Conservation (phyloP, 164 flowering plant species). For the Piper longum region DNA sequence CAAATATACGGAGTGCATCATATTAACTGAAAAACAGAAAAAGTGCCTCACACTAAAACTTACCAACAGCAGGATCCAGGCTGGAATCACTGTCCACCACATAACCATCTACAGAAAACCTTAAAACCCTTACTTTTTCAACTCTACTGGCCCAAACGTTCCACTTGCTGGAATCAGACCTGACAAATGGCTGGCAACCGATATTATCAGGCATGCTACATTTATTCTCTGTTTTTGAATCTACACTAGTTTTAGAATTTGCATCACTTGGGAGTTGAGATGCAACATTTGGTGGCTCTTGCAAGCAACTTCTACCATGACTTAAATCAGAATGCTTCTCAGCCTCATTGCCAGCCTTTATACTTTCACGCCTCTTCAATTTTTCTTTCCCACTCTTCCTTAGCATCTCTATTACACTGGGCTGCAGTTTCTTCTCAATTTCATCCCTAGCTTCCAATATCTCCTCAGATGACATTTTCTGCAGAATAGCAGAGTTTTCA, state of each 20-base stretch:
- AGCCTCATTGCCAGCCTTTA: constrained; percentile 7
- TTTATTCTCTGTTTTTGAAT: constrained; percentile 6
- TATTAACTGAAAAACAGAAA: not conserved
- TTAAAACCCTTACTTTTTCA: constrained; percentile 56
- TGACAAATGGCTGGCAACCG: constrained; percentile 8
- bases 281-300: constrained; percentile 4
- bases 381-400: constrained; percentile 48
- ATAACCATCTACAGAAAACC: constrained; percentile 74
- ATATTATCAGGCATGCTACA: constrained; percentile 7
- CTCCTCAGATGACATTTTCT: constrained; percentile 61
- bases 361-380: constrained; percentile 24
- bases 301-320: constrained; percentile 7
- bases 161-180: constrained; percentile 33
- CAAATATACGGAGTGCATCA: not conserved
- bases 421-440: constrained; percentile 58
- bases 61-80: constrained; percentile 19
- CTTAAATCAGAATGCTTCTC: constrained; percentile 5
- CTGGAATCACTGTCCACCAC: constrained; percentile 24
- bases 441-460: constrained; percentile 75
- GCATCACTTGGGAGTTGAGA: constrained; percentile 6
- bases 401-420: constrained; percentile 37
- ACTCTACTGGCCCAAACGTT: constrained; percentile 74
- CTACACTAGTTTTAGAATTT: constrained; percentile 5
- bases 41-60: not conserved
- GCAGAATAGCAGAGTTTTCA: constrained; percentile 52